Conservation (phyloP, 2,329 filamentous ascomycete species). For the Nemania abortiva region DNA sequence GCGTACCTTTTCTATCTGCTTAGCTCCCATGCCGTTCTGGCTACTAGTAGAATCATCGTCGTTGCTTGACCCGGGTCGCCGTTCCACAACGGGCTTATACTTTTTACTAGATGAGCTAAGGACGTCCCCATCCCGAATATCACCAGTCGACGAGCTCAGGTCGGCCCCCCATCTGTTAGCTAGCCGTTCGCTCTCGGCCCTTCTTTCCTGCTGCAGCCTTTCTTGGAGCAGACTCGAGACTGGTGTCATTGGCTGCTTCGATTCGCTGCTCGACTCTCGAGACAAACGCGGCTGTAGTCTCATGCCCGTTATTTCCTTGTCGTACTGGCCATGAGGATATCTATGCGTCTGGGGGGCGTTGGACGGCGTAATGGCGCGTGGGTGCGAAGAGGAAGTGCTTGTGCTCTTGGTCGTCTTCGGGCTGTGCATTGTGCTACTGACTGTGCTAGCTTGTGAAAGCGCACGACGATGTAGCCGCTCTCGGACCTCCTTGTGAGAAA, state of each 20-base stretch:
- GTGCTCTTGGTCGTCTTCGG: constrained; percentile 57
- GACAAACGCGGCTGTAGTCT: constrained; percentile 57
- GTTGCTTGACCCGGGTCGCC: constrained; percentile 59
- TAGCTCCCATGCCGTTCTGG: constrained; percentile 70
- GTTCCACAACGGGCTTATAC: constrained; percentile 51
- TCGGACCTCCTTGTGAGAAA: constrained; percentile 42
- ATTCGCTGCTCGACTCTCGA: constrained; percentile 58
- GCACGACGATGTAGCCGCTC: constrained; percentile 55
- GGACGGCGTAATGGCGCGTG: constrained; percentile 54
- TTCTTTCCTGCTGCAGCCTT: constrained; percentile 64
- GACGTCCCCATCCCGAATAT: constrained; percentile 52
- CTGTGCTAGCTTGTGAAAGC: constrained; percentile 59
- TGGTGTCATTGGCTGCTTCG: constrained; percentile 54
- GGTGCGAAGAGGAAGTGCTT: constrained; percentile 58
- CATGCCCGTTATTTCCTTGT: constrained; percentile 51
- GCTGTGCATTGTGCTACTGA: constrained; percentile 57
- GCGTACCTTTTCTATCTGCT: constrained; percentile 75
- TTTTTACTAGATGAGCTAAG: constrained; percentile 57
- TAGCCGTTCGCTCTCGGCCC: constrained; percentile 61
- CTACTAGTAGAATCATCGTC: constrained; percentile 59
- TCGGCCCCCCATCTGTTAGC: constrained; percentile 54
- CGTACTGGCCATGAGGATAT: constrained; percentile 56
- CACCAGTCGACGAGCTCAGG: constrained; percentile 54
- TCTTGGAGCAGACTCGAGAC: constrained; percentile 68
- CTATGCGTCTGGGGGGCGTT: constrained; percentile 55